Evolutionary conservation across 129 eudicot species (phyloP).

Genomic region (Chrysanthemum seticuspe): DNA sequence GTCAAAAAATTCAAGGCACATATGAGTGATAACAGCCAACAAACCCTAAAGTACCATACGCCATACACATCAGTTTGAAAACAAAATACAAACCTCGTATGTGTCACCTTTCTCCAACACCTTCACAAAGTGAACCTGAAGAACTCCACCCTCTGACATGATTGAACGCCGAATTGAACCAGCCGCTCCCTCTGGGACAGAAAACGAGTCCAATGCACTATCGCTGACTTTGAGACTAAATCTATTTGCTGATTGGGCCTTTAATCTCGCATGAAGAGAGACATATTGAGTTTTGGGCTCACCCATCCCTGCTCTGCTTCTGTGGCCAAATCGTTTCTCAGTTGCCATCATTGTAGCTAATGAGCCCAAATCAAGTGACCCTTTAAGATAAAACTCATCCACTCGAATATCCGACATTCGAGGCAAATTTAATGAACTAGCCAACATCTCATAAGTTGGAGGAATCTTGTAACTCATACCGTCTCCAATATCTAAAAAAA

Average conservation of each 20-base stretch:
- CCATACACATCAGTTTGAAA: slow-evolving; percentile 6
- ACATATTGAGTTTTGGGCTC: slow-evolving; percentile 62
- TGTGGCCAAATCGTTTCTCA: slow-evolving; percentile 44
- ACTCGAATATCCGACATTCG: slow-evolving; percentile 63
- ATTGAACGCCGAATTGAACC: slow-evolving; percentile 78
- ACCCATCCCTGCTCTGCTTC: slow-evolving; percentile 56
- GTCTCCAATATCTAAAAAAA: slow-evolving; percentile 67
- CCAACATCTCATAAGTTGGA: slow-evolving; percentile 65
- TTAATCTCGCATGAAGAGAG: slow-evolving; percentile 72
- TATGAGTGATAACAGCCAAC: not conserved
- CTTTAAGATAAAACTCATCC: slow-evolving; percentile 68
- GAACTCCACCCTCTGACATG: slow-evolving; percentile 77
- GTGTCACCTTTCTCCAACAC: slow-evolving; percentile 99
- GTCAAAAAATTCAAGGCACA: slow-evolving; percentile 7
- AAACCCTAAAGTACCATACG: slow-evolving; percentile 12
- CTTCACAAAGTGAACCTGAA: slow-evolving; percentile 87
- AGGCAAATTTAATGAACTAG: slow-evolving; percentile 59
- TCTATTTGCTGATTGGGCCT: slow-evolving; percentile 40
- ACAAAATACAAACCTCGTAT: slow-evolving; percentile 66
- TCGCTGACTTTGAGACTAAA: slow-evolving; percentile 50
- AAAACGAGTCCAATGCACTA: slow-evolving; percentile 53
- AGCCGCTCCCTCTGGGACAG: slow-evolving; percentile 97
- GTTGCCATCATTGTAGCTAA: slow-evolving; percentile 84
- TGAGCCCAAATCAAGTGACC: slow-evolving; percentile 84
- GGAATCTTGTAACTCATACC: slow-evolving; percentile 73